Evolutionary conservation across 768 basidiomycete species (phyloP).

Genomic region (Neoboletus subvelutipes): DNA sequence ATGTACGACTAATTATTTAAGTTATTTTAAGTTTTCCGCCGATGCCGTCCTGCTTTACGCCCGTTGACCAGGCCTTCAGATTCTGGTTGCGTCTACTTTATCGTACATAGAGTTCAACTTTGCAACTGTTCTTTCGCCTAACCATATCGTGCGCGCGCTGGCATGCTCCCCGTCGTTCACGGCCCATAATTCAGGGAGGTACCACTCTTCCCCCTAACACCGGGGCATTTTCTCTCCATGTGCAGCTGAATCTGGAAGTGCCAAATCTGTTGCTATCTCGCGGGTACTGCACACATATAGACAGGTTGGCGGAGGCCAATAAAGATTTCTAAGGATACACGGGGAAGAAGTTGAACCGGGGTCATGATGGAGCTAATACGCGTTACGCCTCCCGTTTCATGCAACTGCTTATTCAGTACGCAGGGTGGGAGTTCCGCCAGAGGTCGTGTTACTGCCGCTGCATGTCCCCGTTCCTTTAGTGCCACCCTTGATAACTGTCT

Average conservation of each 20-base stretch:
- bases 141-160: neutral
- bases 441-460: neutral
- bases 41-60: neutral
- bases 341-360: neutral
- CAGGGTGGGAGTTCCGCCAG: neutral
- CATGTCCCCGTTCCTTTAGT: neutral
- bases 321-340: slow-evolving; percentile 9
- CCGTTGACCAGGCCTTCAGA: neutral
- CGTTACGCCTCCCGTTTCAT: neutral
- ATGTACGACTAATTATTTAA: neutral
- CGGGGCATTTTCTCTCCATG: neutral
- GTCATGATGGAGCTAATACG: too few species aligned
- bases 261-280: neutral
- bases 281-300: slow-evolving; percentile 3
- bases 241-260: neutral
- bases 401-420: too few species aligned
- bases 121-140: neutral
- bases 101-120: neutral
- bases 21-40: neutral
- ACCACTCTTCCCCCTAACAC: neutral
- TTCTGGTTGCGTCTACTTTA: neutral
- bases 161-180: slow-evolving; percentile 1
- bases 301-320: neutral
- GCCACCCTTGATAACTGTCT: neutral
- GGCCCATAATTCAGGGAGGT: neutral